Percentiles rank a stretch among this genome's conserved stretches.
Conservation (phyloP, 2,329 filamentous ascomycete species). For the Verticillium dahliae region DNA sequence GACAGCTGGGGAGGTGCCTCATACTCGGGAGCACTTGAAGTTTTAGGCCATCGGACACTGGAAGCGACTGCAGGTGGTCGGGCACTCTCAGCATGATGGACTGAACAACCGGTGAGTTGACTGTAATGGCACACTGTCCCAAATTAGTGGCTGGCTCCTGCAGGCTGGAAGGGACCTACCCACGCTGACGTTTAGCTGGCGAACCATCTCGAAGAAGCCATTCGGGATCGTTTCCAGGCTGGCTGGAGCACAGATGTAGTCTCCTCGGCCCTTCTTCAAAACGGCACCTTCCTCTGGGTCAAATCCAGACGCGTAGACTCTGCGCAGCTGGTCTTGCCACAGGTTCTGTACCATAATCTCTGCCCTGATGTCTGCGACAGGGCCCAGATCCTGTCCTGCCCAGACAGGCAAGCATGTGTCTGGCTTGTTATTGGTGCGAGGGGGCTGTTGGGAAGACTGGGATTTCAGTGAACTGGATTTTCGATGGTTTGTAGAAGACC, state of each 20-base stretch:
- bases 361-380: not conserved
- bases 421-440: not conserved
- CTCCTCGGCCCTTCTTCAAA: not conserved
- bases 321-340: not conserved
- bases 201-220: conserved; percentile 35
- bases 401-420: not conserved
- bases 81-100: conserved; percentile 35
- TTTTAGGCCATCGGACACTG: conserved; percentile 49
- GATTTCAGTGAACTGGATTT: not conserved
- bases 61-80: conserved; percentile 36
- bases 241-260: conserved; percentile 2
- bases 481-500: not conserved
- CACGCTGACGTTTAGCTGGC: conserved; percentile 44
- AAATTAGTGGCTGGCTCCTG: not conserved
- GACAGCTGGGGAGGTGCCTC: conserved; percentile 46
- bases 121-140: conserved; percentile 55
- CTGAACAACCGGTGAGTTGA: conserved; percentile 57
- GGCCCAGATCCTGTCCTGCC: conserved; percentile 7
- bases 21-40: conserved; percentile 56
- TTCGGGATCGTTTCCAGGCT: conserved; percentile 26
- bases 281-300: not conserved
- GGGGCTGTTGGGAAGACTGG: conserved; percentile 3
- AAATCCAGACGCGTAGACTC: not conserved
- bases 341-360: conserved; percentile 1
- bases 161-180: conserved; percentile 10